phyloP scores from a whole-genome alignment of 139 green algal species.

The Coelastrella sp. region DNA sequence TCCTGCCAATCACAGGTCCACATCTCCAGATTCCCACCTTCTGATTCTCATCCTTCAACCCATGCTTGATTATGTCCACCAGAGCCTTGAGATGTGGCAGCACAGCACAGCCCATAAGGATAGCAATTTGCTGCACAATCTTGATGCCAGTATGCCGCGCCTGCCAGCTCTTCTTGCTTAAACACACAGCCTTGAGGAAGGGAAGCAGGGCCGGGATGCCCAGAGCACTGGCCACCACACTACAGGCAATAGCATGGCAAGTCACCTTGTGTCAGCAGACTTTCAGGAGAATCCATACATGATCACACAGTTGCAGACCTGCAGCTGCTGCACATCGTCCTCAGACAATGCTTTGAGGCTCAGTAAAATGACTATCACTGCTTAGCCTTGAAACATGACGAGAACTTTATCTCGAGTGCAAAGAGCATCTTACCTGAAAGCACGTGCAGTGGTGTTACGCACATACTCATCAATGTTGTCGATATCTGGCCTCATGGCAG shows the following conservation, averaged over 20 bases:
- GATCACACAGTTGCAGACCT: too few species aligned
- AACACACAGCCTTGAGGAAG: constrained; percentile 99
- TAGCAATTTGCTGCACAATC: constrained; percentile 99
- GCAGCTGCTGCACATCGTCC: too few species aligned
- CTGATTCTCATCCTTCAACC: constrained; percentile 86
- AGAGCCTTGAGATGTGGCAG: constrained; percentile 96
- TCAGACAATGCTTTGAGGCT: too few species aligned
- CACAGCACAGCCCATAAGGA: constrained; percentile 97
- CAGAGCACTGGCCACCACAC: constrained; percentile 93
- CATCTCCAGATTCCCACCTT: constrained; percentile 51
- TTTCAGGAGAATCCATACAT: too few species aligned
- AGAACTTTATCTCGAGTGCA: too few species aligned
- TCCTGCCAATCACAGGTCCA: neutral
- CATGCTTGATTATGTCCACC: constrained; percentile 98
- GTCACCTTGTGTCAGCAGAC: too few species aligned
- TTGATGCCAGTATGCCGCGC: constrained; percentile 99
- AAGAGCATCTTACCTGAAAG: constrained; percentile 53
- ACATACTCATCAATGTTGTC: constrained; percentile 99
- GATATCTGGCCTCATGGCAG: constrained; percentile 98
- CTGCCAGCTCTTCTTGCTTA: constrained; percentile 97
- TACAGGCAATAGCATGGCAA: constrained; percentile 22
- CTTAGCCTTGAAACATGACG: too few species aligned
- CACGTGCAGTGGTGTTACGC: constrained; percentile 94
- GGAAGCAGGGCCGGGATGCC: constrained; percentile 97
- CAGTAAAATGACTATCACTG: too few species aligned